Base-by-base conservation (phyloP, 2,329 filamentous ascomycete genomes). In the Periconia sp. region DNA sequence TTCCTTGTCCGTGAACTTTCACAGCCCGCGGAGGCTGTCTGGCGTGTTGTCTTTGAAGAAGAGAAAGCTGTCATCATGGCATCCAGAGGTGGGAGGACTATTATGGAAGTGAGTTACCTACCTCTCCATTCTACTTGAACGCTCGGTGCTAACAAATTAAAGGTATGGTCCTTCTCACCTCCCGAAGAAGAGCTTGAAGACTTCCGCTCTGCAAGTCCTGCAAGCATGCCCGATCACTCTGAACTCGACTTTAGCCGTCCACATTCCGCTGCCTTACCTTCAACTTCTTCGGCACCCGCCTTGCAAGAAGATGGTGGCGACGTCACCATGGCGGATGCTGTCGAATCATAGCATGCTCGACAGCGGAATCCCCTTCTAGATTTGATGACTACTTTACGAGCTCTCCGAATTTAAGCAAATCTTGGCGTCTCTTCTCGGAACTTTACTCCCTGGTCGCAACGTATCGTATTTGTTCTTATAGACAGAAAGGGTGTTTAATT, bases 41-140 rank as follows among this genome's bases (percentile, higher is more conserved):
- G 94, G 94, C 83, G 94, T 46, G 92, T 99, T 23, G 94, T 95
- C 0, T 99, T 99, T 68, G 94, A 99, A 66, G 92, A 96, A 54
- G 94, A 99, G 72, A 97, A 96, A 71, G 95, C 92, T 45, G 92
- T 99, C 21, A 92, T 96, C 22, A 88, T 99, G 79, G 94, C 94
- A 7, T 87, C 90, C 59, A 82, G 92, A 47, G 84, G 84, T 38
- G 86, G 85, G 42, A 85, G 92, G 50, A 97, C 95, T 0, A 88
- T 97, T 50, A 99, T 99, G 94, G 94, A 99, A 85, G 92, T 95
- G 74, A 75, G 85, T 69, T 31, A 19, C 21, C 17, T 18, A 15
- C 9, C 6, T 3, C 6, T 11, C 22, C 26, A 13, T 13, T 18
- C n/a, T 15, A 9, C 30, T 1, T 26, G 12, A 8, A 16, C 11